A percentile compares a stretch with the other conserved stretches of the same genome.
phyloP scores from a whole-genome alignment of 2,329 filamentous ascomycete species.

The Diaporthe sp. region DNA sequence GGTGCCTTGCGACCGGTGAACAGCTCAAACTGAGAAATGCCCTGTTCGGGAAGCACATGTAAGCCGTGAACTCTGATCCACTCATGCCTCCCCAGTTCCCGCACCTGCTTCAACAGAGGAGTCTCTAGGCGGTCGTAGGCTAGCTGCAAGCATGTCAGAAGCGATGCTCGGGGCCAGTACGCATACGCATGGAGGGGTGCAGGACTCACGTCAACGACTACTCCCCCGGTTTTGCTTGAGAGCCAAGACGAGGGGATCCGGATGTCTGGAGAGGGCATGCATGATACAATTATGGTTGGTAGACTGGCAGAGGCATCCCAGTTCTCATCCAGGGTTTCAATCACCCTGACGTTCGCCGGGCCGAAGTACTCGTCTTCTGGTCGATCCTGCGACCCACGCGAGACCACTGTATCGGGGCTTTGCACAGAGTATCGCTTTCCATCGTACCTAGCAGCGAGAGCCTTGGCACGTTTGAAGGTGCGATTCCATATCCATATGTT shows the following conservation, averaged over 20 bases:
- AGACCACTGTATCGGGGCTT: neutral
- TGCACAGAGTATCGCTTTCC: neutral
- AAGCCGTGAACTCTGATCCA: conserved; percentile 73
- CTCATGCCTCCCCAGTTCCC: conserved; percentile 59
- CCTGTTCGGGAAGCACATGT: conserved; percentile 73
- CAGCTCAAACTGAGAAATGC: conserved; percentile 73
- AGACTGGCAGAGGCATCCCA: neutral
- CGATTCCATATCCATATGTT: conserved; percentile 73
- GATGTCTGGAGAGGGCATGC: conserved; percentile 6
- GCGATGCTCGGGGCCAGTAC: neutral
- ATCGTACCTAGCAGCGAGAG: conserved; percentile 64
- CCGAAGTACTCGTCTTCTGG: neutral
- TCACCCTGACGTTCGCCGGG: conserved; percentile 3
- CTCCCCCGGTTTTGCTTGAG: conserved; percentile 3
- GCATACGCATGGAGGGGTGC: too few species aligned
- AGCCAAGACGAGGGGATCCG: neutral
- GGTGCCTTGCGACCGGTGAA: conserved; percentile 73
- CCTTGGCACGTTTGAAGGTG: conserved; percentile 64
- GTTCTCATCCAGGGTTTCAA: neutral
- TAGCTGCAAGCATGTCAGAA: conserved; percentile 55
- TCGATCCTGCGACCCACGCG: neutral
- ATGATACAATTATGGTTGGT: conserved; percentile 20
- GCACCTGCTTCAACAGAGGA: conserved; percentile 68
- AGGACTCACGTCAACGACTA: conserved; percentile 3
- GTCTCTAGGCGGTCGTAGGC: conserved; percentile 61